Base-by-base conservation (phyloP, 2,329 filamentous ascomycete species). In the Aureobasidium sp. region DNA sequence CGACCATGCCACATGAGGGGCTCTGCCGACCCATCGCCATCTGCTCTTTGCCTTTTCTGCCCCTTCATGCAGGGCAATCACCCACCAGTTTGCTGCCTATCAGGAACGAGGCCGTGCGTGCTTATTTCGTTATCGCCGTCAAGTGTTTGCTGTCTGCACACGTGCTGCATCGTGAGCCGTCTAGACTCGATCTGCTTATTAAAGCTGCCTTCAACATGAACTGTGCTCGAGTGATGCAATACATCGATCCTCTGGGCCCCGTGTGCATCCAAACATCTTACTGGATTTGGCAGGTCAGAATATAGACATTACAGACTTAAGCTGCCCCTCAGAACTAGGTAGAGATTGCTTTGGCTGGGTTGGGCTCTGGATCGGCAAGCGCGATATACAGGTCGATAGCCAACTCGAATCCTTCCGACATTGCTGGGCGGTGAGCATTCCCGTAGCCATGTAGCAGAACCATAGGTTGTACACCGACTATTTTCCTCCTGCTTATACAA, bases 1-100 rank as follows among this genome's bases (percentile, higher is more conserved):
- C 53, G 53, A 56, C 37, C 39, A 44, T 56, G 52, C 52, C 52
- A 56, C 49, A 39, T 39, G 49, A 48, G 49, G 36, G 14, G 22
- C n/a, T 12, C 20, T 36, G 15, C 41, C 31, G 55, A 58, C 25
- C 53, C 25, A 48, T 55, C 29, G 25, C 37, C 3, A 25, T 36
- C 39, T 56, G 52, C 45, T n/a, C 37, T 55, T 57, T 57, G 53
- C n/a, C 53, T 44, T 1, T 45, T 34, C 27, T 14, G 34, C 41
- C 14, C 22, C 5, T 3, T 44, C 41, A 58, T 58, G 55, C 42
- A 58, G 42, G 55, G 42, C 51, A 47, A 27, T 2, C 36, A 20
- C 31, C 41, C 42, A 14, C 31, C 42, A 8, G 20, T n/a, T 37
- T 47, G 27, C 42, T 42, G 22, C 27, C 36, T 42, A 36, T 55